phyloP scores from a whole-genome alignment of 2,329 filamentous ascomycete species.

The Akanthomyces uredinophilus region DNA sequence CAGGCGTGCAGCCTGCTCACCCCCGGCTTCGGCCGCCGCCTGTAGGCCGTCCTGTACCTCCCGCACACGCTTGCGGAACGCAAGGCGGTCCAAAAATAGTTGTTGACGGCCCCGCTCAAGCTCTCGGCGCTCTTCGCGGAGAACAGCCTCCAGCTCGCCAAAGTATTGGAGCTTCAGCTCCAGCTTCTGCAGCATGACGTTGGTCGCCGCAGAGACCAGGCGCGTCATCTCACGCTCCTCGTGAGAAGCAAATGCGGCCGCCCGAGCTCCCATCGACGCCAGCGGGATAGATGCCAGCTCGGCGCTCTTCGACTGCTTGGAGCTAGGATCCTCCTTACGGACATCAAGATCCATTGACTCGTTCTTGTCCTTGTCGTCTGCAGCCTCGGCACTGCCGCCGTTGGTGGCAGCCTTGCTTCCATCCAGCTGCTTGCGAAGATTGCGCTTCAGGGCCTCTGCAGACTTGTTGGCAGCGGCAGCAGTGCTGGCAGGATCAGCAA shows the following conservation, averaged over 20 bases:
- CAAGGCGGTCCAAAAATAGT: constrained; percentile 84
- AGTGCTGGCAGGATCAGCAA: constrained; percentile 84
- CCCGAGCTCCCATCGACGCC: constrained; percentile 77
- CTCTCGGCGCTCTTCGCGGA: constrained; percentile 88
- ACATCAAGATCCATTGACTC: constrained; percentile 63
- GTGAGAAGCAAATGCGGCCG: constrained; percentile 84
- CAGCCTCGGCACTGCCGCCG: constrained; percentile 35
- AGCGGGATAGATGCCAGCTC: constrained; percentile 73
- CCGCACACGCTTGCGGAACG: constrained; percentile 81
- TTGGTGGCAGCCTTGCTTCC: constrained; percentile 40
- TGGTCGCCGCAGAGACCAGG: constrained; percentile 85
- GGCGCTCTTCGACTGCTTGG: constrained; percentile 40
- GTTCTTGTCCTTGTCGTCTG: constrained; percentile 50
- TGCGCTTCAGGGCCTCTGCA: constrained; percentile 77
- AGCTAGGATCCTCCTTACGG: constrained; percentile 45
- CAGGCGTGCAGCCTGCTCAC: constrained; percentile 45
- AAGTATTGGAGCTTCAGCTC: constrained; percentile 96
- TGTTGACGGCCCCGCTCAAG: constrained; percentile 88
- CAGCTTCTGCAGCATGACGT: constrained; percentile 90
- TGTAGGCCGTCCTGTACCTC: constrained; percentile 75
- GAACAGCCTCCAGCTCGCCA: constrained; percentile 86
- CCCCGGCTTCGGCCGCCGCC: constrained; percentile 43
- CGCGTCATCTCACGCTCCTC: constrained; percentile 96
- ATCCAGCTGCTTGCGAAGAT: constrained; percentile 74
- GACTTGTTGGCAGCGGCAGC: constrained; percentile 86